Conservation (phyloP, 1,139 yeast genomes). For the Blastobotrys aristatus region DNA sequence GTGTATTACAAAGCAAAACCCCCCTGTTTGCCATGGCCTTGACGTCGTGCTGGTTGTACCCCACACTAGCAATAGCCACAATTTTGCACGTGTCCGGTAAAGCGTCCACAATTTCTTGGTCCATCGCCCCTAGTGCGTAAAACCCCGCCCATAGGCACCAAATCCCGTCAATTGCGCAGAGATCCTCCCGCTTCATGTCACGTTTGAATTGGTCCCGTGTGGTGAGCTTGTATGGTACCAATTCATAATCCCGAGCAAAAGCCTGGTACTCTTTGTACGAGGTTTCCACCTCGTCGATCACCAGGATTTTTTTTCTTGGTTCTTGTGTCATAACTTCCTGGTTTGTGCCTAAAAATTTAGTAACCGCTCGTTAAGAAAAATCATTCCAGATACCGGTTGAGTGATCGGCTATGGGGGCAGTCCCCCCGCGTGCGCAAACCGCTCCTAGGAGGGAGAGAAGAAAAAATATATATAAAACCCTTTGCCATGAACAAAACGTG, state of each 20-base stretch:
- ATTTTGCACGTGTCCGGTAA: constrained; percentile 52
- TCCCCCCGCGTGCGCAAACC: too few relatives aligned
- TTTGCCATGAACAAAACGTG: too few relatives aligned
- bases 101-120: constrained; percentile 42
- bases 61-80: constrained; percentile 65
- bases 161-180: constrained; percentile 30
- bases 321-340: too few relatives aligned
- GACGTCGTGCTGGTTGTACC: constrained; percentile 58
- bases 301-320: constrained; percentile 8
- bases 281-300: constrained; percentile 7
- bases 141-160: constrained; percentile 23
- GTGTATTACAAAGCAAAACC: constrained; percentile 57
- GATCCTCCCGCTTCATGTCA: constrained; percentile 25
- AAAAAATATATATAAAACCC: too few relatives aligned
- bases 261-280: constrained; percentile 4
- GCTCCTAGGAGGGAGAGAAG: too few relatives aligned
- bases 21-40: constrained; percentile 39
- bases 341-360: too few relatives aligned
- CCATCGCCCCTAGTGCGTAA: constrained; percentile 22
- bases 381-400: too few relatives aligned
- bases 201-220: constrained; percentile 28
- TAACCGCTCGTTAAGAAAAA: not conserved
- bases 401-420: too few relatives aligned
- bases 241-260: constrained; percentile 12
- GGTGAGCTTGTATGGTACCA: constrained; percentile 8